Evolutionary conservation across 345 rosid genomes (phyloP), one percentile per base, ranked within the genome.

Genomic region (Aquilaria sinensis): DNA sequence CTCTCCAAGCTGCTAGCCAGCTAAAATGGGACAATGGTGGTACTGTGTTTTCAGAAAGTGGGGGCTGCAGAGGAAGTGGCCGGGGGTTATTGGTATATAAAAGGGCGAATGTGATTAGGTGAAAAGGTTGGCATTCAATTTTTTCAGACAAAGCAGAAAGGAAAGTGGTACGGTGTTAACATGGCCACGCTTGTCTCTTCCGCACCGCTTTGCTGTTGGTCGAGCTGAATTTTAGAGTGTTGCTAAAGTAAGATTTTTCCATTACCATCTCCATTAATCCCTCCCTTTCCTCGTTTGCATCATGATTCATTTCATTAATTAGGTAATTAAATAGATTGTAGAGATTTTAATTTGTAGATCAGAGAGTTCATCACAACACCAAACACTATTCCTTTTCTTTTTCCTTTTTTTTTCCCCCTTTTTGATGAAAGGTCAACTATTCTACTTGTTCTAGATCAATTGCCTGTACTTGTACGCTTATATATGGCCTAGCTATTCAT

Each of bases 161-260:
- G 23, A 23, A 23, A 23, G 43, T 5, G 12, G 52, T 45, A n/a
- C 59, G 45, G 12, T 50, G 68, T 31, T 53, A 31, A 56, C 47
- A 53, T 53, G 65, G 64, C 31, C 76, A 63, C 62, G 8, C 59
- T 67, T 53, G 72, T 58, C 58, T 60, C 54, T 13, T 31, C 41
- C 10, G 57, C 16, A 16, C 47, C 13, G 10, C 51, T 16, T 47
- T 67, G 68, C 47, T 72, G 71, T 67, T 76, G 83, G 90, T 80
- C 76, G 51, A 66, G 75, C 85, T 78, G 57, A 85, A 74, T 68
- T 85, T 78, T 85, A 74, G 85, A 82, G 87, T 85, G 87, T 31
- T 67, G 57, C 58, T 69, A 61, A 85, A 82, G 85, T 67, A 84
- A 84, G 57, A 64, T 37, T n/a, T 64, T 65, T 67, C 67, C 2